These are phyloP conservation scores for Oenanthe sinensis DNA, from an alignment of 129 eudicot species.

Conservation along the genomic window DNA sequence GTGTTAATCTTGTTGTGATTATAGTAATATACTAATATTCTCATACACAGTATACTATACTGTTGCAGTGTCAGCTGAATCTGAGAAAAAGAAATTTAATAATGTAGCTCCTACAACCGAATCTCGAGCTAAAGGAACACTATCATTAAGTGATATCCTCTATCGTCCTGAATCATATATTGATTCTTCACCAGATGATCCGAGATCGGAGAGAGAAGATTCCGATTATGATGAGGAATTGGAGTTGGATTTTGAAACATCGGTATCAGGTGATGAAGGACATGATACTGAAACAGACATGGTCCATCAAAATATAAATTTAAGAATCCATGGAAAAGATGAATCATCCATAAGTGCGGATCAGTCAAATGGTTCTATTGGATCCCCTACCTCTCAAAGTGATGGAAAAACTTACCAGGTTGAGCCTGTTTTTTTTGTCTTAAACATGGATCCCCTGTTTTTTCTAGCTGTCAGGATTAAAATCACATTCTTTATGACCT, in stretches of 20 bases:
- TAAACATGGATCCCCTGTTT: neutral
- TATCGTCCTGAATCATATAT: slow-evolving; percentile 64
- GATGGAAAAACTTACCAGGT: slow-evolving; percentile 60
- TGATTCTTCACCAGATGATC: slow-evolving; percentile 57
- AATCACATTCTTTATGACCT: neutral
- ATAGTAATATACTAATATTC: neutral
- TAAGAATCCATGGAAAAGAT: slow-evolving; percentile 51
- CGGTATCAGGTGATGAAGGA: slow-evolving; percentile 64
- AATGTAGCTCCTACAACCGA: slow-evolving; percentile 42
- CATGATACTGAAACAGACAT: slow-evolving; percentile 49
- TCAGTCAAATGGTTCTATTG: slow-evolving; percentile 38
- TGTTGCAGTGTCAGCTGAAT: slow-evolving; percentile 38
- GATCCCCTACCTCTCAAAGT: slow-evolving; percentile 39
- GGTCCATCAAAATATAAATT: slow-evolving; percentile 51
- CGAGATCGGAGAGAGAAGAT: slow-evolving; percentile 72
- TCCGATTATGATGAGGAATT: slow-evolving; percentile 83
- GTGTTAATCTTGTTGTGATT: neutral
- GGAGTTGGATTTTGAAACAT: slow-evolving; percentile 75
- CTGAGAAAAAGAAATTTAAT: slow-evolving; percentile 35
- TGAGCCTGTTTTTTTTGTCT: neutral
- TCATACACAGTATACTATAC: neutral
- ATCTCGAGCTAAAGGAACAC: slow-evolving; percentile 34
- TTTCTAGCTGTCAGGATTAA: neutral
- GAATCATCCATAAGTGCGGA: slow-evolving; percentile 33
- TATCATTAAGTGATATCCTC: slow-evolving; percentile 72